Evolutionary conservation across 768 basidiomycete genomes (phyloP), one percentile per base, ranked within the genome.

Genomic region (Bullera alba): DNA sequence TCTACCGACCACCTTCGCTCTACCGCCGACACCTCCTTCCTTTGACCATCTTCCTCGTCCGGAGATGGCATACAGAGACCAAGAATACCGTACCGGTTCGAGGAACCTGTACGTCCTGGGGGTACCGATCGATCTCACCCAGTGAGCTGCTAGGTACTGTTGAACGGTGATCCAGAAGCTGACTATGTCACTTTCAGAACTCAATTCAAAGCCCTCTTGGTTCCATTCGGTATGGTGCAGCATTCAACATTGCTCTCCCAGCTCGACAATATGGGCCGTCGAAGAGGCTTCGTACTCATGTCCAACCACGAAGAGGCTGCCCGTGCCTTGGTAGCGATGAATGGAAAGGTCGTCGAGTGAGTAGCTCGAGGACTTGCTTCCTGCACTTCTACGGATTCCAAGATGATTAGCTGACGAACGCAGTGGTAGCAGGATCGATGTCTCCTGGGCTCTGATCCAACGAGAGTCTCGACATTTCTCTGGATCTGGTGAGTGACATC

Each of bases 361-460:
- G 66, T 53, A 14, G 10, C 42, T 32, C 1, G 32, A n/a, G 8
- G n/a, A 34, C 32, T n/a, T n/a, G n/a, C n/a, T n/a, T n/a, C n/a
- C n/a, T n/a, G n/a, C n/a, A n/a, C n/a, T n/a, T n/a, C n/a, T n/a
- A n/a, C n/a, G n/a, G n/a, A n/a, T n/a, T n/a, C n/a, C n/a, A n/a
- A n/a, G n/a, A n/a, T n/a, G n/a, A n/a, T n/a, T n/a, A n/a, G n/a
- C n/a, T 46, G 47, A 49, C 21, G 16, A 15, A 41, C 12, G 14
- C 36, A 68, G 66, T 16, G 63, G 63, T 16, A 52, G 39, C 46
- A 48, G 46, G 35, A 57, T 68, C 8, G 66, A 68, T 28, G 50
- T 68, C 12, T 65, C 66, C 7, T 68, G 66, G 66, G 60, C 66
- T 2, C 43, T 68, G 27, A 55, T 58, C 12, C 66, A 68, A 47